These are phyloP conservation scores for Salvia hispanica DNA, from an alignment of 257 asterid species.

Conservation along the genomic window DNA sequence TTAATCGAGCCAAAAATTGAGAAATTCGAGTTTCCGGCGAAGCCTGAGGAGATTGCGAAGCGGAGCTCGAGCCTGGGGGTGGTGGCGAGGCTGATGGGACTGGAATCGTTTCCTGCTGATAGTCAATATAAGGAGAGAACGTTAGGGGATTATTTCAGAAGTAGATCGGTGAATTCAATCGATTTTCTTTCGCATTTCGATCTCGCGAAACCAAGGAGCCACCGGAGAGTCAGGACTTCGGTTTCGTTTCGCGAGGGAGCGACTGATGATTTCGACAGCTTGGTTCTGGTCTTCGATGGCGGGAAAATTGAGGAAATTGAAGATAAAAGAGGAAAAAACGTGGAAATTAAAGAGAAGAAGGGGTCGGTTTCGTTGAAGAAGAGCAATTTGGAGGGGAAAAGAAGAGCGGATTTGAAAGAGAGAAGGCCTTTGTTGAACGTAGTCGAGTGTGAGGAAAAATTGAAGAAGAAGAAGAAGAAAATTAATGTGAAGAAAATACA, in stretches of 20 bases:
- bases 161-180: constrained; percentile 56
- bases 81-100: constrained; percentile 68
- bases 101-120: constrained; percentile 50
- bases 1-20: constrained; percentile 8
- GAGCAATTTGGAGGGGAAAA: constrained; percentile 31
- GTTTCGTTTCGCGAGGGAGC: constrained; percentile 51
- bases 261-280: constrained; percentile 8
- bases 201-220: constrained; percentile 28
- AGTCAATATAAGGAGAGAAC: constrained; percentile 18
- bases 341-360: neutral
- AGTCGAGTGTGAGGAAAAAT: constrained; percentile 24
- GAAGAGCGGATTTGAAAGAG: constrained; percentile 30
- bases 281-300: constrained; percentile 20
- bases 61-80: constrained; percentile 43
- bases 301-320: constrained; percentile 22
- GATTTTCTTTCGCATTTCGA: constrained; percentile 50
- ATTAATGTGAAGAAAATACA: constrained; percentile 28
- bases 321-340: constrained; percentile 19
- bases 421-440: constrained; percentile 33
- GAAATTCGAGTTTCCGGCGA: neutral
- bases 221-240: constrained; percentile 56
- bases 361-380: neutral
- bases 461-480: constrained; percentile 28
- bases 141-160: constrained; percentile 51
- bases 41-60: neutral